Evolutionary conservation across 73 alveolate species (phyloP).

Genomic region (Symbiodinium pilosum): DNA sequence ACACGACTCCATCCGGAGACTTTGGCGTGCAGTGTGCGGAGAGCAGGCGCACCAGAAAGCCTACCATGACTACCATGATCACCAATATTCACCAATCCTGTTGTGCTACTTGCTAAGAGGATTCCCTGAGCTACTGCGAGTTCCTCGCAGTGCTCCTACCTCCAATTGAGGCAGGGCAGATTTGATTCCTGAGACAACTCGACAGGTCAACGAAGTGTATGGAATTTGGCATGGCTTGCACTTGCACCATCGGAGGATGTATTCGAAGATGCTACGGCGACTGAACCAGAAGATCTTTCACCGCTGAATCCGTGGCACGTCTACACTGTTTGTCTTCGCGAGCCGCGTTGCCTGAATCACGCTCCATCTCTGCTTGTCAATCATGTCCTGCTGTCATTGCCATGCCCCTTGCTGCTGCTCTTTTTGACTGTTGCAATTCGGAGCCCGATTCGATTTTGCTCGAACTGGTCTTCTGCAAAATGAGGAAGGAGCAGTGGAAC

Average conservation of each 20-base stretch:
- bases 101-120: neutral
- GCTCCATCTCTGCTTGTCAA: neutral
- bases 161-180: conserved; percentile 13
- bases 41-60: neutral
- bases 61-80: too few species aligned
- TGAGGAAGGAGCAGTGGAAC: neutral
- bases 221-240: neutral
- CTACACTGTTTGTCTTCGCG: too few species aligned
- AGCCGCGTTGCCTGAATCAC: too few species aligned
- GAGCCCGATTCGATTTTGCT: neutral
- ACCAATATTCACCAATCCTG: too few species aligned
- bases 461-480: neutral
- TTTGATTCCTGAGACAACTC: too few species aligned
- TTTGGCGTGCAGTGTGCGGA: neutral
- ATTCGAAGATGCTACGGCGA: neutral
- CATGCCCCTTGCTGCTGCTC: neutral
- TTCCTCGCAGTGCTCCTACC: neutral
- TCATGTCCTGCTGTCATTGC: neutral
- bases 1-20: neutral
- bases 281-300: neutral
- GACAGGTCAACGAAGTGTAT: neutral
- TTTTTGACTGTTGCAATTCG: neutral
- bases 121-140: conserved; percentile 13
- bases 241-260: neutral
- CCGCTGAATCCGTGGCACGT: conserved; percentile 1